Evolutionary conservation across 2,329 filamentous ascomycete species (phyloP).

Genomic region (Pseudocercospora ulei): DNA sequence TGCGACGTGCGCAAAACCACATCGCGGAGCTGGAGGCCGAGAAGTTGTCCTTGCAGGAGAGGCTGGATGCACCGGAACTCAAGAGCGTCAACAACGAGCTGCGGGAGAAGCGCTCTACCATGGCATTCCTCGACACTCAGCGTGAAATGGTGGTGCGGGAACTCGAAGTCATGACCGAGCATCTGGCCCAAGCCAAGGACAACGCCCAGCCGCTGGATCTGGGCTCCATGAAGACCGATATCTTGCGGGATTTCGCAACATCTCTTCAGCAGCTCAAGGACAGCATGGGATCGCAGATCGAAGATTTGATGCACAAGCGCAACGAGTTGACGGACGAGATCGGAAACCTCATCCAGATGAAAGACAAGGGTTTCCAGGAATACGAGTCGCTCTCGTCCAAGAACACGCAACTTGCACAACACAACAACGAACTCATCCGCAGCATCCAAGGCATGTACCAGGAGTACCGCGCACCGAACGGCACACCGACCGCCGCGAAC

Average conservation of each 20-base stretch:
- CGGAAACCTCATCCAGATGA: conserved; percentile 67
- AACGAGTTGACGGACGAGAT: conserved; percentile 79
- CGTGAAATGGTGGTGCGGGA: conserved; percentile 92
- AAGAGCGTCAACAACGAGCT: conserved; percentile 79
- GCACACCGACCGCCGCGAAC: conserved; percentile 38
- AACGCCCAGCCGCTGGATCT: conserved; percentile 71
- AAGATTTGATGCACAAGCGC: conserved; percentile 80
- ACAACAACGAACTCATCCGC: conserved; percentile 92
- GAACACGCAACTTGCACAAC: conserved; percentile 84
- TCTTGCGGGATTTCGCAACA: conserved; percentile 53
- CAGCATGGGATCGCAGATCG: conserved; percentile 62
- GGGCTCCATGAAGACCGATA: conserved; percentile 55
- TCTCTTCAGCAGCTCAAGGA: conserved; percentile 65
- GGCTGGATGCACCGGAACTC: conserved; percentile 51
- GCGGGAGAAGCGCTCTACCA: conserved; percentile 86
- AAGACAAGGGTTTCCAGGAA: conserved; percentile 86
- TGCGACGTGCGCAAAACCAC: conserved; percentile 22
- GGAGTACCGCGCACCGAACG: conserved; percentile 48
- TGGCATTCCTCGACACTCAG: conserved; percentile 86
- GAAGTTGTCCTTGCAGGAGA: conserved; percentile 49
- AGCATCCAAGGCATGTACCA: conserved; percentile 92
- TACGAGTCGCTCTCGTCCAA: conserved; percentile 91
- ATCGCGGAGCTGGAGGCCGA: conserved; percentile 81
- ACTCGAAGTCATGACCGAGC: conserved; percentile 77
- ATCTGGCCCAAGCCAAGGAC: conserved; percentile 76